Conservation (phyloP, 305 asterid species). For the Fraxinus ornus region DNA sequence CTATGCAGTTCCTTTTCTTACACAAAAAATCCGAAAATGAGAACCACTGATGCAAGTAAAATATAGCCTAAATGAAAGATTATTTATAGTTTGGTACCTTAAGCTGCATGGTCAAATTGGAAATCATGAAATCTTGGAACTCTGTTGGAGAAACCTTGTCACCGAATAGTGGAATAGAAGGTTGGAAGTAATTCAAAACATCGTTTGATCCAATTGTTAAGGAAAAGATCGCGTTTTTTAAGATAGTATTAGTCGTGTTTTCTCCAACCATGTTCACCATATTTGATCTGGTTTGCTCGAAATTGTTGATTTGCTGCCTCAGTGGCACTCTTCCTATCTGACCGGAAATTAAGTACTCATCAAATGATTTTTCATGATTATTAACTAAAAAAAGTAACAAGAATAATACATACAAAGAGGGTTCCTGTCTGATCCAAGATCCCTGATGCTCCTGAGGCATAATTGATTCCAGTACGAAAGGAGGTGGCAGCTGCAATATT, state of each 20-base stretch:
- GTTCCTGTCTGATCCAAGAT: constrained; percentile 55
- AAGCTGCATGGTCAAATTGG: constrained; percentile 40
- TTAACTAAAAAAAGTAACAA: not conserved
- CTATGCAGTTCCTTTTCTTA: constrained; percentile 29
- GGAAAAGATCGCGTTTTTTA: constrained; percentile 46
- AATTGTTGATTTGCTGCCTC: constrained; percentile 44
- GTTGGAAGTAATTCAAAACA: constrained; percentile 50
- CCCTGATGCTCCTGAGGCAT: constrained; percentile 67
- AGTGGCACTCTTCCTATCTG: constrained; percentile 55
- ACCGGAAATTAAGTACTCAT: not conserved
- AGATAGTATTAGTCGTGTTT: constrained; percentile 28
- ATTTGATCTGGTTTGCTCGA: constrained; percentile 39
- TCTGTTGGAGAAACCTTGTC: constrained; percentile 32
- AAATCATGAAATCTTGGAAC: constrained; percentile 46
- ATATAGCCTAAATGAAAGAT: not conserved
- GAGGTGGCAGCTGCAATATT: constrained; percentile 29
- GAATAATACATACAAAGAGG: constrained; percentile 36
- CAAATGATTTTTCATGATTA: not conserved
- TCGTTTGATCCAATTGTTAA: constrained; percentile 56
- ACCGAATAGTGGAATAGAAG: constrained; percentile 25
- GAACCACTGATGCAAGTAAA: not conserved
- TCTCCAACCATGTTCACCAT: constrained; percentile 46
- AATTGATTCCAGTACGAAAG: constrained; percentile 44
- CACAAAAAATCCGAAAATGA: not conserved
- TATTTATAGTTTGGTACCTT: constrained; percentile 28